These are phyloP conservation scores for Rhizophora mangle DNA, from an alignment of 345 rosid species.

Conservation along the genomic window DNA sequence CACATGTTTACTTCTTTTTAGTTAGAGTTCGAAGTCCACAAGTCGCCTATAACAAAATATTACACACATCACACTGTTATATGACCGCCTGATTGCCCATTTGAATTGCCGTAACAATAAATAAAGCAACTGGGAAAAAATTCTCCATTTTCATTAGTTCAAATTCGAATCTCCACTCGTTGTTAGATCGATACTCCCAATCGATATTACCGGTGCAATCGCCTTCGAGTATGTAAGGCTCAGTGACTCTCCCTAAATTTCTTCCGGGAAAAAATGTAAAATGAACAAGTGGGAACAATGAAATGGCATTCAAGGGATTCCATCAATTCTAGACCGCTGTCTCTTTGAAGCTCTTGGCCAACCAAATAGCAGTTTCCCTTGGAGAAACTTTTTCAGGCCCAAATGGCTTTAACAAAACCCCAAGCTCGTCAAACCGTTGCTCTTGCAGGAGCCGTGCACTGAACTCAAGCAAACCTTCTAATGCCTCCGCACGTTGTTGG, in stretches of 20 bases:
- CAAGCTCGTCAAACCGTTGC: constrained; percentile 23
- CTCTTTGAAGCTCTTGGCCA: constrained; percentile 33
- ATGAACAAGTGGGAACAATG: not conserved
- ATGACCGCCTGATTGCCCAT: too few relatives aligned
- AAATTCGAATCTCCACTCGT: too few relatives aligned
- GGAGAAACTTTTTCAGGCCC: constrained; percentile 31
- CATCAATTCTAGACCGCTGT: constrained; percentile 12
- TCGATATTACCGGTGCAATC: not conserved
- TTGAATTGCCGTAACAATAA: not conserved
- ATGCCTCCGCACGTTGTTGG: constrained; percentile 30
- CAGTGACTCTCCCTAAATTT: not conserved
- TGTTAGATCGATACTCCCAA: too few relatives aligned
- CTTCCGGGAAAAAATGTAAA: not conserved
- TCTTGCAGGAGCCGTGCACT: constrained; percentile 24
- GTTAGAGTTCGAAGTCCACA: too few relatives aligned
- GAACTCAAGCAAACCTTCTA: constrained; percentile 29
- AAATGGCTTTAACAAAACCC: constrained; percentile 27
- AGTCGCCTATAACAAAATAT: too few relatives aligned
- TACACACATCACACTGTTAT: too few relatives aligned
- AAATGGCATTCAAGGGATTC: too few relatives aligned
- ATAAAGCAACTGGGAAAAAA: too few relatives aligned
- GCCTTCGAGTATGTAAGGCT: constrained; percentile 13
- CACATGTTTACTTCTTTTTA: too few relatives aligned
- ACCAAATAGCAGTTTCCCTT: constrained; percentile 32
- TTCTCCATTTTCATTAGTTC: too few relatives aligned